These are phyloP conservation scores for Penicillium taxi DNA, from an alignment of 495 filamentous ascomycete species.

Conservation along the genomic window DNA sequence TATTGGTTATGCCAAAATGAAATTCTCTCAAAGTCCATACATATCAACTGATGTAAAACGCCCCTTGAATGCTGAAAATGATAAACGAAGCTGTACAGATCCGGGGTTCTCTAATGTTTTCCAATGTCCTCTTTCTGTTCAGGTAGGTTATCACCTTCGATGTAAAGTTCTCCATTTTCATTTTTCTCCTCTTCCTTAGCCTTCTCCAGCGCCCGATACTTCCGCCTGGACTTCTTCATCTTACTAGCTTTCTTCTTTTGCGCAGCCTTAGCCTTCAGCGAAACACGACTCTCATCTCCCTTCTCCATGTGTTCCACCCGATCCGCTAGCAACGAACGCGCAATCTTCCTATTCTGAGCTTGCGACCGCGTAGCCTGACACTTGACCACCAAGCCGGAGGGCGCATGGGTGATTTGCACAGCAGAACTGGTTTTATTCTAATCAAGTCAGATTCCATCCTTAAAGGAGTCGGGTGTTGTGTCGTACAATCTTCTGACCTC, in stretches of 20 bases:
- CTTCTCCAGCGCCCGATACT: constrained; percentile 49
- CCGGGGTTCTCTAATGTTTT: too few relatives aligned
- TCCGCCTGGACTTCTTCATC: constrained; percentile 57
- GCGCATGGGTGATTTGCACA: constrained; percentile 84
- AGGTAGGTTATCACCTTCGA: too few relatives aligned
- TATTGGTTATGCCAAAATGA: background rate
- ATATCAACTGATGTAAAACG: too few relatives aligned
- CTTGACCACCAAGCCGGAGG: constrained; percentile 85
- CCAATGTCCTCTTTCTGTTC: too few relatives aligned
- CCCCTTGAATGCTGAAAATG: too few relatives aligned
- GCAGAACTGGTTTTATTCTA: constrained; percentile 96
- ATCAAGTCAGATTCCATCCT: background rate
- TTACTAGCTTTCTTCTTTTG: constrained; percentile 58
- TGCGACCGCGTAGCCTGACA: constrained; percentile 84
- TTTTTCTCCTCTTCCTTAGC: constrained; percentile 31
- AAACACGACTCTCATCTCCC: constrained; percentile 50
- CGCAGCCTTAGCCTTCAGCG: constrained; percentile 46
- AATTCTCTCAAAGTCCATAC: too few relatives aligned
- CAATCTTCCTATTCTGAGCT: constrained; percentile 81
- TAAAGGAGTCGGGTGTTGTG: constrained; percentile 1
- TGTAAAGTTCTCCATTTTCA: too few relatives aligned
- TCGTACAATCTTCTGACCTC: constrained; percentile 81
- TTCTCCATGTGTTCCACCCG: constrained; percentile 61
- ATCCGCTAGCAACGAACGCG: constrained; percentile 67
- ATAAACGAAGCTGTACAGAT: too few relatives aligned